phyloP scores from a whole-genome alignment of 192 early-diverging fungal genomes.

The Spizellomyces sp. region DNA sequence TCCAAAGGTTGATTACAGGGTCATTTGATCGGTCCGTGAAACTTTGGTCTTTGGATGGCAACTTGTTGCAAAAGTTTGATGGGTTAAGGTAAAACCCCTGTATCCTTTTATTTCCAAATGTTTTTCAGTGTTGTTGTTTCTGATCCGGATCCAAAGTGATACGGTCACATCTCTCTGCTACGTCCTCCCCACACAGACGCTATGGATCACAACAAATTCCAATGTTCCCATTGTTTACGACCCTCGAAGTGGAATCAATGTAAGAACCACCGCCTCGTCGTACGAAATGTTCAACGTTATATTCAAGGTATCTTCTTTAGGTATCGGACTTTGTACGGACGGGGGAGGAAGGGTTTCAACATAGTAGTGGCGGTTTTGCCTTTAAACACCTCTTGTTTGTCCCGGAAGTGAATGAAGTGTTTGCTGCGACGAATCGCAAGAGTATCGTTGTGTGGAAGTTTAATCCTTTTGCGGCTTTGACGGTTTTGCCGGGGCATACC shows the following conservation, averaged over 20 bases:
- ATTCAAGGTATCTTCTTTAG: constrained; percentile 26
- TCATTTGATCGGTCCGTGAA: constrained; percentile 63
- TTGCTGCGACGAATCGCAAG: constrained; percentile 49
- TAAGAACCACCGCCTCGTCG: constrained; percentile 10
- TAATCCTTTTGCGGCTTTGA: constrained; percentile 53
- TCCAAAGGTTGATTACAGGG: constrained; percentile 59
- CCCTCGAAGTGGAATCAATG: constrained; percentile 61
- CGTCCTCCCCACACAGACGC: constrained; percentile 58
- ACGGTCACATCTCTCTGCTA: constrained; percentile 60
- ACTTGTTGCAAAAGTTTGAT: constrained; percentile 59
- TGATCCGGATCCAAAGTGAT: constrained; percentile 30
- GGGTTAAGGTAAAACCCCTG: constrained; percentile 47
- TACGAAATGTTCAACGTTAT: not conserved
- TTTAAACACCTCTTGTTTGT: constrained; percentile 56
- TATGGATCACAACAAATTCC: constrained; percentile 62
- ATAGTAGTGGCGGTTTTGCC: constrained; percentile 29
- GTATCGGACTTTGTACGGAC: constrained; percentile 61
- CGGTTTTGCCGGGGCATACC: constrained; percentile 51
- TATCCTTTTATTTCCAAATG: constrained; percentile 21
- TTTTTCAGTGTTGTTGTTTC: not conserved
- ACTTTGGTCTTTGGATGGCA: constrained; percentile 67
- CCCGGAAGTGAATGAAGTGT: constrained; percentile 53
- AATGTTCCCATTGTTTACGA: constrained; percentile 54
- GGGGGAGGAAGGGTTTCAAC: constrained; percentile 36
- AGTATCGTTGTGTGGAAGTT: constrained; percentile 57